Conservation (phyloP, 345 rosid species). For the Eucalyptus caleyi region DNA sequence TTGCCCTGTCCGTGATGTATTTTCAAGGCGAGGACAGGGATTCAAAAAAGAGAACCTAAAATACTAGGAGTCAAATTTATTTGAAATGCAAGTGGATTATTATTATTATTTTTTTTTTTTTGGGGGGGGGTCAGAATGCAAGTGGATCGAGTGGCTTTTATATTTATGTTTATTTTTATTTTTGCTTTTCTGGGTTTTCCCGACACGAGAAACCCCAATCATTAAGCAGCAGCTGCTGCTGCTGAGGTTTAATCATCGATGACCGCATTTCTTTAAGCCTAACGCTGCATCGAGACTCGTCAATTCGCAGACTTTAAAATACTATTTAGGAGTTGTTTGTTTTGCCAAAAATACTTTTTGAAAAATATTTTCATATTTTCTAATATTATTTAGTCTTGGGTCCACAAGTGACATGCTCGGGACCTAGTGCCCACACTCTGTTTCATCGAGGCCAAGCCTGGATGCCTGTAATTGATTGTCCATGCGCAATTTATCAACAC, state of each 20-base stretch:
- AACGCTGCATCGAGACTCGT: not conserved
- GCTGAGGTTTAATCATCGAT: not conserved
- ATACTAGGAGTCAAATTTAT: not conserved
- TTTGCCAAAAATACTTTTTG: not conserved
- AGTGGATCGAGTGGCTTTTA: not conserved
- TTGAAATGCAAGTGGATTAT: not conserved
- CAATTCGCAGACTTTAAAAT: not conserved
- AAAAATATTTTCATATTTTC: too few species aligned
- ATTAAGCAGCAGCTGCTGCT: not conserved
- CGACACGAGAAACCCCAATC: not conserved
- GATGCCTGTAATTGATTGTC: not conserved
- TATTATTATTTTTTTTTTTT: fast-evolving
- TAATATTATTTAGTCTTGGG: not conserved
- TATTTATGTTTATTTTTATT: not conserved
- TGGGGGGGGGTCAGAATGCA: not conserved
- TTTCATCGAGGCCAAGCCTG: too few species aligned
- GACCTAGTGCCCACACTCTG: too few species aligned
- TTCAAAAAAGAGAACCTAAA: not conserved
- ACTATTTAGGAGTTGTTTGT: not conserved
- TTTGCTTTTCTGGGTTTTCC: not conserved
- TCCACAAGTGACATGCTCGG: not conserved
- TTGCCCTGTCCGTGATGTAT: not conserved
- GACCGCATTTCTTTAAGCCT: not conserved
- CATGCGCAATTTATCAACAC: not conserved
- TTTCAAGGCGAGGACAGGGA: not conserved